Percentiles rank a stretch among this genome's conserved stretches.
Conservation (phyloP, 805 yeast genomes). For the Starmerella bombicola region DNA sequence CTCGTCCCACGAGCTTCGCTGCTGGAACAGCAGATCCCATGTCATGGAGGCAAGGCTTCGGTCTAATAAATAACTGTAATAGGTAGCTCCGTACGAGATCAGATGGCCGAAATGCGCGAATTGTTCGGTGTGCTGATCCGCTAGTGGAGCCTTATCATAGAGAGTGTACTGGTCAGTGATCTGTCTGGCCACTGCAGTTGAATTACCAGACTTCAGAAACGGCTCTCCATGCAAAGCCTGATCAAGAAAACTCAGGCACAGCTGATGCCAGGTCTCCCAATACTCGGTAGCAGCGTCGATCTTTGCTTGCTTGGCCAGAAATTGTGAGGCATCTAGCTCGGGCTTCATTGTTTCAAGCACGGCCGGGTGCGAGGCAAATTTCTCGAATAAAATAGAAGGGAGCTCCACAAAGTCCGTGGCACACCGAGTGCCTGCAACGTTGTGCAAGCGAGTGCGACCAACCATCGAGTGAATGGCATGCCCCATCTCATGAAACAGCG, state of each 20-base stretch:
- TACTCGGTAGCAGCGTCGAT: constrained; percentile 34
- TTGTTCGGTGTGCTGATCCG: constrained; percentile 52
- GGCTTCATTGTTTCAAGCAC: constrained; percentile 40
- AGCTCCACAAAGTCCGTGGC: constrained; percentile 93
- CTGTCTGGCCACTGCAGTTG: constrained; percentile 43
- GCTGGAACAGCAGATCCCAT: constrained; percentile 59
- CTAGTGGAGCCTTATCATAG: constrained; percentile 40
- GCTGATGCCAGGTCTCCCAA: constrained; percentile 74
- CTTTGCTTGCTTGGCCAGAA: constrained; percentile 9
- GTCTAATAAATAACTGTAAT: constrained; percentile 83
- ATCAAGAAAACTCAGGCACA: constrained; percentile 80
- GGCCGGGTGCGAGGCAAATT: constrained; percentile 69
- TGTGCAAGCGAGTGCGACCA: constrained; percentile 81
- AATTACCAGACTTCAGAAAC: background rate
- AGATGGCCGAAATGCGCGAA: constrained; percentile 90
- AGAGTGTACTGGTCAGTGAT: constrained; percentile 48
- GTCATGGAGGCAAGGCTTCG: constrained; percentile 81
- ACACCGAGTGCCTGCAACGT: constrained; percentile 89
- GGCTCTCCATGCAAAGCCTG: constrained; percentile 53
- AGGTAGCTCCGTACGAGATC: constrained; percentile 86
- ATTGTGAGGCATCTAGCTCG: constrained; percentile 9
- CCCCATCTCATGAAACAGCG: constrained; percentile 96
- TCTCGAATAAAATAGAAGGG: constrained; percentile 94
- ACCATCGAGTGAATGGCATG: constrained; percentile 98
- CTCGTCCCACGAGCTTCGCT: constrained; percentile 54